Base-by-base conservation (phyloP, 192 early-diverging fungal species). In the Chytriomyces sp. region DNA sequence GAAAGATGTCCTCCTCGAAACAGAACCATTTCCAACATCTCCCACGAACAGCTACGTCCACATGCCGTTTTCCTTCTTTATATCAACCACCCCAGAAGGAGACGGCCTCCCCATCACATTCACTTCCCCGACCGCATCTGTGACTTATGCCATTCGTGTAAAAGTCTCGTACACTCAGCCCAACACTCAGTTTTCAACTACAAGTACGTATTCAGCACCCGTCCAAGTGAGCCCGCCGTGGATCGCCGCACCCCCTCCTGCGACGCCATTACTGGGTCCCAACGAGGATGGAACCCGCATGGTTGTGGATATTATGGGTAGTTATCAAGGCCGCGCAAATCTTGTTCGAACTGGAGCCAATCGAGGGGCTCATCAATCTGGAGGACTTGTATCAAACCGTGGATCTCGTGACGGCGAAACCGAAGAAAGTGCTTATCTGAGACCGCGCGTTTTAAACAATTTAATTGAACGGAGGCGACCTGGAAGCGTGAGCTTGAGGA, bases 21-120 rank as follows among this genome's bases (percentile, higher is more conserved):
- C 69, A 5, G 28, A 59, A 23, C 46, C 69, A 24, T 68, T 28
- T 44, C 53, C 53, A n/a, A n/a, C 0, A 2, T 13, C 13, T 20
- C 13, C 13, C 20, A n/a, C 53, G 44, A n/a, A 24, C 16, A 11
- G 3, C 13, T 18, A 46, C 16, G 8, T 63, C 35, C 28, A 35
- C 13, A 47, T 75, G 7, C 73, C 73, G 9, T 75, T 75, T 65
- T 35, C 48, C 3, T 65, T 75, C n/a, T 26, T 46, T 7, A 48
- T 75, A 10, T 20, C 26, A 10, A 64, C 73, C 10, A 16, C 13
- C 10, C 61, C 44, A 20, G 73, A 48, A 23, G 24, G 62, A 9
- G n/a, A 45, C 50, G 50, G 68, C 24, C 73, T 75, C 10, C 73
- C 73, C 10, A 62, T 75, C 63, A 60, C 73, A 20, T 75, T 75